These are phyloP conservation scores for Cornus controversa DNA, from an alignment of 148 eudicot genomes.

Conservation along the genomic window DNA sequence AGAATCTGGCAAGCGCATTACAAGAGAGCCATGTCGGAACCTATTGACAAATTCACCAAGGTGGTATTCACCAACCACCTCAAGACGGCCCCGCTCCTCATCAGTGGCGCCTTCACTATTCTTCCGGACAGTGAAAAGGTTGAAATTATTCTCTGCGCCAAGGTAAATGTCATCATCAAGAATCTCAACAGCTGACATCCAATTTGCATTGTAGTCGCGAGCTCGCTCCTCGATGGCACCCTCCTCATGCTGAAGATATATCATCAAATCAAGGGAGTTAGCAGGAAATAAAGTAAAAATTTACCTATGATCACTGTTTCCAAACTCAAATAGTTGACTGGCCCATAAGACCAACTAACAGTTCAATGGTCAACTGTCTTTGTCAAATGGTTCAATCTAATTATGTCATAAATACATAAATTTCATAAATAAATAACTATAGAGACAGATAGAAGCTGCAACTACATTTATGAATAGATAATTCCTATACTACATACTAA, in stretches of 20 bases:
- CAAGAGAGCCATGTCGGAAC: slow-evolving; percentile 93
- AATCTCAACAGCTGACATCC: slow-evolving; percentile 99
- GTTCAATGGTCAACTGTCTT: too few relatives aligned
- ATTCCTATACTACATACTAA: too few relatives aligned
- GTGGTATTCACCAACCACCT: slow-evolving; percentile 96
- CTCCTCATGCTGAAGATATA: slow-evolving; percentile 74
- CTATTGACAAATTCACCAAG: slow-evolving; percentile 93
- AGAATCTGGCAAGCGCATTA: slow-evolving; percentile 91
- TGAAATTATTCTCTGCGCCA: slow-evolving; percentile 86
- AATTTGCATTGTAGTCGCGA: slow-evolving; percentile 92
- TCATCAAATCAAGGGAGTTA: slow-evolving; percentile 5
- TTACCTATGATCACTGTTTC: background rate
- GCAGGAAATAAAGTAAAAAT: background rate
- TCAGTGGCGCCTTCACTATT: slow-evolving; percentile 95
- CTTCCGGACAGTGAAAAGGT: slow-evolving; percentile 87
- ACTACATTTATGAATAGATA: too few relatives aligned
- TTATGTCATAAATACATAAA: too few relatives aligned
- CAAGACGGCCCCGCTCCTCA: slow-evolving; percentile 98
- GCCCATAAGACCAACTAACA: too few relatives aligned
- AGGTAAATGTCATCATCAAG: slow-evolving; percentile 86
- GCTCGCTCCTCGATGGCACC: slow-evolving; percentile 99
- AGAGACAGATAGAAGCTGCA: too few relatives aligned
- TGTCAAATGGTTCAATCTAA: too few relatives aligned
- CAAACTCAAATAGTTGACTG: too few relatives aligned
- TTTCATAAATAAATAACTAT: too few relatives aligned